Conservation (phyloP, 1,284 basidiomycete genomes). For the Chondrostereum purpureum region DNA sequence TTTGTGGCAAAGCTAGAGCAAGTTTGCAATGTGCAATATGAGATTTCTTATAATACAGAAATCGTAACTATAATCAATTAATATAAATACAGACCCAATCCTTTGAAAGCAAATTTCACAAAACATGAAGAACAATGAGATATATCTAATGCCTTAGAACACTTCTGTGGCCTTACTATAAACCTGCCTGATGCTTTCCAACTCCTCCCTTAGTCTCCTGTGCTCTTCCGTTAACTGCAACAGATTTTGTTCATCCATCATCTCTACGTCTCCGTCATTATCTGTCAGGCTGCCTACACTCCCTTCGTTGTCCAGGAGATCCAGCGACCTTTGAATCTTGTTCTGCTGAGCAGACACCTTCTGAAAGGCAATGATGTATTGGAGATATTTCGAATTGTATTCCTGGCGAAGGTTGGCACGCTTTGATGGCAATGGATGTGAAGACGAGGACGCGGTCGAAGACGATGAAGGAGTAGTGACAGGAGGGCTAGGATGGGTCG, state of each 20-base stretch:
- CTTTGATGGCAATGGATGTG: conserved; percentile 37
- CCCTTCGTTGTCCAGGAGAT: conserved; percentile 20
- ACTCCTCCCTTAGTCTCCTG: conserved; percentile 35
- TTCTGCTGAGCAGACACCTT: conserved; percentile 40
- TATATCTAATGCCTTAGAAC: not conserved
- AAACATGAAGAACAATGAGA: not conserved
- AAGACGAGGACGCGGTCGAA: conserved; percentile 13
- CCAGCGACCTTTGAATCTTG: conserved; percentile 38
- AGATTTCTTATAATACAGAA: too few relatives aligned
- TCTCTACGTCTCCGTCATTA: conserved; percentile 40
- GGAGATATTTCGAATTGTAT: conserved; percentile 43
- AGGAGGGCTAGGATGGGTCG: conserved; percentile 19
- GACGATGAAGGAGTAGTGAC: conserved; percentile 16
- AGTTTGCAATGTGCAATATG: too few relatives aligned
- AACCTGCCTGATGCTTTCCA: conserved; percentile 38
- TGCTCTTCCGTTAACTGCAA: conserved; percentile 35
- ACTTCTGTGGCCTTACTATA: conserved; percentile 18
- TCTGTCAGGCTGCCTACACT: conserved; percentile 32
- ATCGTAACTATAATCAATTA: too few relatives aligned
- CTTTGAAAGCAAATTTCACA: too few relatives aligned
- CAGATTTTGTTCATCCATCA: conserved; percentile 49
- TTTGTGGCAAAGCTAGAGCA: too few relatives aligned
- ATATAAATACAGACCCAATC: too few relatives aligned
- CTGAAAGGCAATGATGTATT: conserved; percentile 42
- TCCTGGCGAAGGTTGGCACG: conserved; percentile 41